Evolutionary conservation across 495 filamentous ascomycete species (phyloP), one percentile per base, ranked within the genome.

Genomic region (Neurospora pannonica): DNA sequence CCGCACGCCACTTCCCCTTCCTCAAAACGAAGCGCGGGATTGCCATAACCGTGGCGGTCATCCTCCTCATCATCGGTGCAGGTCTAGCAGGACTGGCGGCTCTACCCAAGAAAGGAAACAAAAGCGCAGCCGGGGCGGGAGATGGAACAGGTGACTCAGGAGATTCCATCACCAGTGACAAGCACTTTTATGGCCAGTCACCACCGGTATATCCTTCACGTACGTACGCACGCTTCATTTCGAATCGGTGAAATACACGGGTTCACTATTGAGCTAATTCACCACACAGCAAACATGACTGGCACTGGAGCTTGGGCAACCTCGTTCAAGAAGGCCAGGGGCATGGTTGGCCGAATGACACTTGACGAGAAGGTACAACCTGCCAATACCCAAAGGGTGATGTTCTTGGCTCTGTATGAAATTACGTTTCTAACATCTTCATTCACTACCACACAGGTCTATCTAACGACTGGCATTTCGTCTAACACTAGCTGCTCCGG

Each of bases 321-420:
- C 60, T 84, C 89, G 0, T 85, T 88, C 73, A 67, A 77, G 2
- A 90, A 88, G 76, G 90, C 90, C 0, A 82, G 79, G 31, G 82
- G 76, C 1, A 78, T 92, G 34, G 89, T 92, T 3, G 80, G 82
- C 2, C 82, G 89, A 72, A 83, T 92, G 81, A 89, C 88, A 2
- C 77, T 87, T 11, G 87, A 88, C 13, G 89, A 92, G 74, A 91
- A 91, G 82, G 88, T 91, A 69, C 82, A 84, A 54, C 81, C 43
- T 87, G 40, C 86, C 85, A 2, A 5, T 36, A 5, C 11, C 15
- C 24, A 31, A 11, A 60, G 13, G 48, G 10, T 9, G 28, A 24
- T 48, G 48, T 71, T 10, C 9, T 11, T 5, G 43, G n/a, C 3
- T 19, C 6, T 60, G 2, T 28, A 11, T 28, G 4, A 15, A 4